A percentile compares a stretch with the other conserved stretches of the same genome.
These are phyloP conservation scores for Sporothrix pallida DNA, from an alignment of 2,329 filamentous ascomycete species.

Conservation along the genomic window DNA sequence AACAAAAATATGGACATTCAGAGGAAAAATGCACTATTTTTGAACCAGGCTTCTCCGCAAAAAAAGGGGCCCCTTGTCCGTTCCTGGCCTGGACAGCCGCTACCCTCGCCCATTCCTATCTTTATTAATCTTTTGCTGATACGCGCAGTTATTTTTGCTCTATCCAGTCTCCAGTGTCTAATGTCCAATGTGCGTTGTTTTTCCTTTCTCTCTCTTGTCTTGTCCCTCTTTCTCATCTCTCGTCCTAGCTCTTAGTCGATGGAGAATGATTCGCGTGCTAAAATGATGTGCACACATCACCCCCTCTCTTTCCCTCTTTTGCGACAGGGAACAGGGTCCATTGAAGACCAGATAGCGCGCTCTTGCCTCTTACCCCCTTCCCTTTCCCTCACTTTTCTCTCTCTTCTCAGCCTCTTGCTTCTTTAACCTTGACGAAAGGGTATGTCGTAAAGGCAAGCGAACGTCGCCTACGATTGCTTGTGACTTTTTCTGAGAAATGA, in stretches of 20 bases:
- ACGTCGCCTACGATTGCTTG: background rate
- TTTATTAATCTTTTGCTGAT: background rate
- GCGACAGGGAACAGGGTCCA: conserved; percentile 3
- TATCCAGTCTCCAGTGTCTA: background rate
- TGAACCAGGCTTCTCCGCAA: conserved; percentile 30
- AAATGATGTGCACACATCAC: conserved; percentile 25
- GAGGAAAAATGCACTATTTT: conserved; percentile 6
- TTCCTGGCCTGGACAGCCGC: background rate
- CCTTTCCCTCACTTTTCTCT: background rate
- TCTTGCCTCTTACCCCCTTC: background rate
- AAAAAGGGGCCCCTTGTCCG: conserved; percentile 17
- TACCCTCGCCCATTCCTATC: background rate
- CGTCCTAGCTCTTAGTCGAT: background rate
- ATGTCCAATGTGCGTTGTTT: background rate
- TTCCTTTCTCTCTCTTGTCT: background rate
- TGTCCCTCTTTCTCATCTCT: background rate
- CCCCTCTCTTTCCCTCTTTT: background rate
- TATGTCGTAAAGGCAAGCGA: background rate
- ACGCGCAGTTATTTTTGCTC: too few species aligned
- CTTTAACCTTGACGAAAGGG: background rate
- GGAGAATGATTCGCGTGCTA: conserved; percentile 20
- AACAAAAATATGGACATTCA: background rate
- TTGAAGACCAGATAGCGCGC: background rate
- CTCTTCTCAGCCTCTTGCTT: background rate
- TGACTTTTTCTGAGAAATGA: background rate